Percentiles rank a stretch among this genome's conserved stretches.
Evolutionary conservation across 2,329 filamentous ascomycete genomes (phyloP).

Genomic region (Cladosporium sp.): DNA sequence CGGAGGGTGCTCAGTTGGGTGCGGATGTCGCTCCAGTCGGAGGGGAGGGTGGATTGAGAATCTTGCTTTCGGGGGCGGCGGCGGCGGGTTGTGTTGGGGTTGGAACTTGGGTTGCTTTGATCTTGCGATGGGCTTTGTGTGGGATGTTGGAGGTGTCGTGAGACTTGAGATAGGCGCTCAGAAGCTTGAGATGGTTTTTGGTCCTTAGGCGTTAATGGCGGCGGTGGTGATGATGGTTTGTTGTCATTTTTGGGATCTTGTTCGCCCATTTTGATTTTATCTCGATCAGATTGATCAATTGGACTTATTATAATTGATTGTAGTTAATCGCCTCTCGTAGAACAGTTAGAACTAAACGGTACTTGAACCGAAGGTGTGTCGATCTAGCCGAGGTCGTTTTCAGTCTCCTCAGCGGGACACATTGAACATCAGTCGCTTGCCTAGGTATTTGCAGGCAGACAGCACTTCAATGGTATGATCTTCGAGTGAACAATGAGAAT

Average conservation of each 20-base stretch:
- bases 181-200: slow-evolving; percentile 17
- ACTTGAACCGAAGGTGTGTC: no score
- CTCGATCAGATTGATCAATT: neutral
- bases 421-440: neutral
- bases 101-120: slow-evolving; percentile 36
- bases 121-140: slow-evolving; percentile 18
- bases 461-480: no score
- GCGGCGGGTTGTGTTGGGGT: slow-evolving; percentile 17
- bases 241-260: neutral
- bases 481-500: no score
- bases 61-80: slow-evolving; percentile 19
- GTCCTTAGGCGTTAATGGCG: neutral
- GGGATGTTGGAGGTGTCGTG: slow-evolving; percentile 25
- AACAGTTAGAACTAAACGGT: no score
- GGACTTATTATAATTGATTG: no score
- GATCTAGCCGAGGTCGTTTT: slow-evolving; percentile 9
- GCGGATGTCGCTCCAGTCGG: slow-evolving; percentile 60
- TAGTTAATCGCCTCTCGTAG: no score
- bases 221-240: no score
- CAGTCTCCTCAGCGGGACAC: slow-evolving; percentile 7
- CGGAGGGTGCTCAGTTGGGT: slow-evolving; percentile 51
- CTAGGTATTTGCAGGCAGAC: neutral
- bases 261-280: neutral
- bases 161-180: slow-evolving; percentile 26
- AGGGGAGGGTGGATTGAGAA: slow-evolving; percentile 44